These are phyloP conservation scores for Annulohypoxylon maeteangense DNA, from an alignment of 495 filamentous ascomycete species.

Conservation along the genomic window DNA sequence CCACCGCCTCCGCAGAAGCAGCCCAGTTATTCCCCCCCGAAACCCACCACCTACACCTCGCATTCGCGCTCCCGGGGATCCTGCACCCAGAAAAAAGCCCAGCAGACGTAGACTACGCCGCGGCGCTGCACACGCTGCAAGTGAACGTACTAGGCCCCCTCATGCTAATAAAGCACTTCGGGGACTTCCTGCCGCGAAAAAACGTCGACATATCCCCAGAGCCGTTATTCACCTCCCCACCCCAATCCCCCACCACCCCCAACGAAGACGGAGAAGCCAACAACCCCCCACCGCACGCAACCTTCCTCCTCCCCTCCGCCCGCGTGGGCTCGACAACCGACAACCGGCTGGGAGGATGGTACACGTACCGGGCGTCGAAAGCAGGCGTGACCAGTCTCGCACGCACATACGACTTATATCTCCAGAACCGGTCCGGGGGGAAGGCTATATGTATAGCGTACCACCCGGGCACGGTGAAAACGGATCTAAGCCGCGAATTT, in stretches of 20 bases:
- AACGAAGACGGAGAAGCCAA: not conserved
- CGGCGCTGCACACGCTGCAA: slow-evolving; percentile 69
- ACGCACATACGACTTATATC: slow-evolving; percentile 77
- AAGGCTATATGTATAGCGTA: slow-evolving; percentile 74
- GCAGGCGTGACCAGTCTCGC: slow-evolving; percentile 75
- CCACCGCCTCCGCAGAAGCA: slow-evolving; percentile 54
- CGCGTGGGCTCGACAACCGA: slow-evolving; percentile 79
- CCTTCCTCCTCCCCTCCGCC: slow-evolving; percentile 77
- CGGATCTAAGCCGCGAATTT: slow-evolving; percentile 76
- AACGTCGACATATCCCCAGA: slow-evolving; percentile 34
- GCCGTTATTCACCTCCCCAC: not conserved
- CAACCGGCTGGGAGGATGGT: slow-evolving; percentile 77
- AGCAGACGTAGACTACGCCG: slow-evolving; percentile 64
- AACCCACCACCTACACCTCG: slow-evolving; percentile 70
- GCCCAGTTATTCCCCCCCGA: slow-evolving; percentile 58
- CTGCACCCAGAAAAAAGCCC: slow-evolving; percentile 80
- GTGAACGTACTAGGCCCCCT: slow-evolving; percentile 80
- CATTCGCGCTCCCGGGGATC: slow-evolving; percentile 76
- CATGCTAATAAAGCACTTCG: slow-evolving; percentile 79
- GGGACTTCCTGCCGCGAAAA: slow-evolving; percentile 69
- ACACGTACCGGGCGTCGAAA: slow-evolving; percentile 79
- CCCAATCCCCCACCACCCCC: not conserved
- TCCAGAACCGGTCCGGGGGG: slow-evolving; percentile 62
- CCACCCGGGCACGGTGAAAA: slow-evolving; percentile 86
- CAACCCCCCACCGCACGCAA: slow-evolving; percentile 55